Evolutionary conservation across 164 flowering plant genomes (phyloP).

Genomic region (Vitis vinifera): ASM3070453v1 NC_081814.1:10158501-10159000

Average conservation of each 20-base stretch:
- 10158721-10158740: conserved; percentile 55
- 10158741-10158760: conserved; percentile 37
- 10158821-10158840: conserved; percentile 43
- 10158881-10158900: conserved; percentile 51
- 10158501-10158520: no score
- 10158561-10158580: neutral
- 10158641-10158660: conserved; percentile 17
- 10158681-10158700: conserved; percentile 25
- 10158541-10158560: neutral
- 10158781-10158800: neutral
- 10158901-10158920: conserved; percentile 42
- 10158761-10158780: neutral
- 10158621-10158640: conserved; percentile 11
- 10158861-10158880: conserved; percentile 45
- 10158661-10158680: conserved; percentile 46
- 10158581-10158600: neutral
- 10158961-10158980: conserved; percentile 51
- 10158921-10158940: conserved; percentile 61
- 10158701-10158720: conserved; percentile 51
- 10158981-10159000: conserved; percentile 66
- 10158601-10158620: conserved; percentile 1
- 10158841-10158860: conserved; percentile 95
- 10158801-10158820: neutral
- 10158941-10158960: conserved; percentile 55
- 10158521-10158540: no score